Conservation (phyloP, 139 green algal species). For the Closterium sp. region DNA sequence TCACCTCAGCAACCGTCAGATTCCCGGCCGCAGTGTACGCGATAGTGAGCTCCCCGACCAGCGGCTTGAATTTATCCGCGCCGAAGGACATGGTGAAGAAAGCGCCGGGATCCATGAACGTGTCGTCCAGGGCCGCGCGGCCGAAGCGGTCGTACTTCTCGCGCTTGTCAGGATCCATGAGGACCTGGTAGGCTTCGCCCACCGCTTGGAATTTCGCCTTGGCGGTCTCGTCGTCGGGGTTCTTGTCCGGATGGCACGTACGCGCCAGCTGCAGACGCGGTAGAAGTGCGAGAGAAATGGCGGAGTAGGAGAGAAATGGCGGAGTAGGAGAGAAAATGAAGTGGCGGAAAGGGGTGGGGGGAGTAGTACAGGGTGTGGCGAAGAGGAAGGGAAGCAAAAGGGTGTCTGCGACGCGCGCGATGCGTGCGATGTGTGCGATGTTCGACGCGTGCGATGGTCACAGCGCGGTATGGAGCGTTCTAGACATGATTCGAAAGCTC, state of each 20-base stretch:
- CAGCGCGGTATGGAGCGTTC: too few species aligned
- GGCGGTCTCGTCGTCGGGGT: conserved; percentile 25
- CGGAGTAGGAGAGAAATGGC: too few species aligned
- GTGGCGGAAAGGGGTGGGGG: too few species aligned
- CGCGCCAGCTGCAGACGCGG: conserved; percentile 20
- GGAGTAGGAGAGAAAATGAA: too few species aligned
- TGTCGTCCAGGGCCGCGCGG: neutral
- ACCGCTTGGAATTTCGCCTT: conserved; percentile 18
- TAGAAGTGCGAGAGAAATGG: too few species aligned
- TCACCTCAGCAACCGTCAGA: conserved; percentile 16
- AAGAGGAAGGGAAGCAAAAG: too few species aligned
- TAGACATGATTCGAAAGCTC: too few species aligned
- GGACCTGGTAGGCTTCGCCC: conserved; percentile 36
- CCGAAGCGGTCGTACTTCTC: conserved; percentile 28
- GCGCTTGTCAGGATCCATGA: conserved; percentile 24
- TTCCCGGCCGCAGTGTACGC: conserved; percentile 26
- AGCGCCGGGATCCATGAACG: conserved; percentile 36
- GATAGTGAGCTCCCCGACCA: conserved; percentile 43
- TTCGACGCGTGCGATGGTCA: too few species aligned
- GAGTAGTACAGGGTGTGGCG: too few species aligned
- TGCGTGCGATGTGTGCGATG: too few species aligned
- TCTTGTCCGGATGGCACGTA: conserved; percentile 38
- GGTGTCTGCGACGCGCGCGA: too few species aligned
- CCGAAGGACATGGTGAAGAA: conserved; percentile 49
- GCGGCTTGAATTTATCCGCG: conserved; percentile 20